Evolutionary conservation across 2,329 filamentous ascomycete species (phyloP), one percentile per base, ranked within the genome.

Genomic region (Chaetomium strumarium): DNA sequence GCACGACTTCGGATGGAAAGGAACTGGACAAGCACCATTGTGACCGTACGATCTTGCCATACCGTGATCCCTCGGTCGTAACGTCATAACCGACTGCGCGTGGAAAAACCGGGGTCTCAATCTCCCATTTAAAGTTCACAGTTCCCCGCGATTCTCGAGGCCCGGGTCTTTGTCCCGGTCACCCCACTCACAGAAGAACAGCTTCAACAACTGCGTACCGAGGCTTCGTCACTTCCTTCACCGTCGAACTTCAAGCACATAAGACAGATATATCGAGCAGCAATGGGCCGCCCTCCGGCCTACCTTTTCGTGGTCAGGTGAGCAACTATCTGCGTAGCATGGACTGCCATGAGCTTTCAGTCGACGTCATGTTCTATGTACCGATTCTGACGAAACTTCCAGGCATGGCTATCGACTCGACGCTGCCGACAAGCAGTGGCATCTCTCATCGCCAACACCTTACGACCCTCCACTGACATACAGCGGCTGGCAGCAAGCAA

Each of bases 381-480:
- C 12, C 31, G 13, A 13, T 39, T 11, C 37, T 52, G 13, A 58
- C 49, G n/a, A 13, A 14, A 20, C 20, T 9, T 19, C 40, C 54
- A 85, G 93, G 71, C 93, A 99, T 70, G 93, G 93, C 65, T 88
- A 91, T 63, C 86, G 93, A 61, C 85, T 99, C 53, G 93, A 99
- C 69, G 90, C 90, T 51, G 90, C 91, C 57, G 91, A 99, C 76
- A 90, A 91, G 67, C 83, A 89, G 68, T 99, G 93, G 93, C 90
- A 96, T 69, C 79, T 96, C 50, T 87, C 88, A 30, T 96, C 93
- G 6, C 88, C 91, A 1, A 91, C 90, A 6, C 93, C 93, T 2
- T 99, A 97, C 75, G 92, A 99, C 60, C 89, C 93, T 60, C 93
- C 93, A 46, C 77, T 99, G 53, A 96, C 91, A 2, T 97, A 96